A percentile compares a stretch with the other conserved stretches of the same genome.
phyloP scores from a whole-genome alignment of 495 filamentous ascomycete species.

The Neurospora terricola region DNA sequence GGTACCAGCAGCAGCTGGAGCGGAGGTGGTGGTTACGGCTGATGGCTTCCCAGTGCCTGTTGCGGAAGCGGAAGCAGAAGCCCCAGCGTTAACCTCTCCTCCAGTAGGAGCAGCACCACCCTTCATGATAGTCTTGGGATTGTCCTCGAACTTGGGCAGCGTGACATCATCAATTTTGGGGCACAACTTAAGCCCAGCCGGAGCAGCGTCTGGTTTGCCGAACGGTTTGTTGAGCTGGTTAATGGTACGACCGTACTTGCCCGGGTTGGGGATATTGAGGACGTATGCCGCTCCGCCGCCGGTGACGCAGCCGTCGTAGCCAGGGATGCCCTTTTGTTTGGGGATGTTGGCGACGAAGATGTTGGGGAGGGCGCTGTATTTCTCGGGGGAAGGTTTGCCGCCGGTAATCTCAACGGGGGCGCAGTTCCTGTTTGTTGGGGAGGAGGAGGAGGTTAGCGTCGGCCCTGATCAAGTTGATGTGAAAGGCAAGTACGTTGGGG shows the following conservation, averaged over 20 bases:
- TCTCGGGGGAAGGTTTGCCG: constrained; percentile 18
- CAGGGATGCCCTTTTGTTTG: constrained; percentile 4
- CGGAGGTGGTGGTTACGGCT: not conserved
- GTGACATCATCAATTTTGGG: too few relatives aligned
- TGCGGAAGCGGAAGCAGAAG: not conserved
- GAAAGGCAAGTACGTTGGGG: too few relatives aligned
- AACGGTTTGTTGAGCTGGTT: too few relatives aligned
- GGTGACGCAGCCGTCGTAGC: constrained; percentile 11
- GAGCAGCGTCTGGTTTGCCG: too few relatives aligned
- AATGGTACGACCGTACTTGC: too few relatives aligned
- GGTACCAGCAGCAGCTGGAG: not conserved
- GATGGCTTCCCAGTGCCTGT: not conserved
- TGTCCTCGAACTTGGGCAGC: too few relatives aligned
- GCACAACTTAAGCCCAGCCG: too few relatives aligned
- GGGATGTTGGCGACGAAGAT: constrained; percentile 52
- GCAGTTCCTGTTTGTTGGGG: constrained; percentile 33
- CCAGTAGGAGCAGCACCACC: too few relatives aligned
- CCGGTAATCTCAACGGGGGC: constrained; percentile 42
- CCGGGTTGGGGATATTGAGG: constrained; percentile 22
- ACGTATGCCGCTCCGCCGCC: constrained; percentile 6
- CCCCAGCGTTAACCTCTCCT: not conserved
- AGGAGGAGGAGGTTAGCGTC: too few relatives aligned
- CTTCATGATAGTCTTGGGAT: too few relatives aligned
- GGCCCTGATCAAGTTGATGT: too few relatives aligned
- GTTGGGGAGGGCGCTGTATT: constrained; percentile 35